Evolutionary conservation across 768 basidiomycete genomes (phyloP).

Genomic region (Leccinum rimulosum): DNA sequence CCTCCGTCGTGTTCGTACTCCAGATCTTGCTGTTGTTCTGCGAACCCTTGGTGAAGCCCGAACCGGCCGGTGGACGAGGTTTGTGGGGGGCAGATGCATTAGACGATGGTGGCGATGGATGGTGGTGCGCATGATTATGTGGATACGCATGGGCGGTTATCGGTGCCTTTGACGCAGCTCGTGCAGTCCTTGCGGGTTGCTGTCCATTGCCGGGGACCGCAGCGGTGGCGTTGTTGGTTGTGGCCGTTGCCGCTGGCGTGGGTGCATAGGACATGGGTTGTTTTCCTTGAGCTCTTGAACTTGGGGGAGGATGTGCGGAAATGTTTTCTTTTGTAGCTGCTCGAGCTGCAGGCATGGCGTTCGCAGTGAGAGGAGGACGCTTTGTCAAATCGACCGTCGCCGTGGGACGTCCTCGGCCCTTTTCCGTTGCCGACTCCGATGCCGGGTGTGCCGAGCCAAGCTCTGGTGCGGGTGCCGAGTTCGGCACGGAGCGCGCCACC

Average conservation of each 20-base stretch:
- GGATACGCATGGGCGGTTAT: conserved; percentile 47
- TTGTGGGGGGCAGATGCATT: conserved; percentile 34
- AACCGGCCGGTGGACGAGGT: conserved; percentile 27
- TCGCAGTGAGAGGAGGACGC: conserved; percentile 38
- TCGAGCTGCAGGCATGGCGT: conserved; percentile 44
- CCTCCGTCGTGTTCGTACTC: conserved; percentile 89
- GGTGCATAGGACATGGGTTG: conserved; percentile 79
- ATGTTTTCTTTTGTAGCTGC: conserved; percentile 39
- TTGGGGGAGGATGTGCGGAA: conserved; percentile 50
- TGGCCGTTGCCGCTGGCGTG: conserved; percentile 19
- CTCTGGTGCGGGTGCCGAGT: conserved; percentile 23
- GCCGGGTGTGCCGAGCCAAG: conserved; percentile 28
- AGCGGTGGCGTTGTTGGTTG: conserved; percentile 36
- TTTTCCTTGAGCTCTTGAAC: conserved; percentile 86
- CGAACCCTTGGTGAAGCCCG: conserved; percentile 25
- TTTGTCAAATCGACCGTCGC: conserved; percentile 36
- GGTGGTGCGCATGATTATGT: conserved; percentile 52
- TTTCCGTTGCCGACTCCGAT: conserved; percentile 34
- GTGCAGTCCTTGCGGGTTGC: conserved; percentile 39
- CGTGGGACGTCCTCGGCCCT: conserved; percentile 32
- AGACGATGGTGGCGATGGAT: conserved; percentile 44
- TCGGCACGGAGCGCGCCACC: conserved; percentile 28
- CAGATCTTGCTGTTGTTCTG: conserved; percentile 81
- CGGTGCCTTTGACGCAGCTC: conserved; percentile 59
- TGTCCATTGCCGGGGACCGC: conserved; percentile 30